These are phyloP conservation scores for Diutina siamensis DNA, from an alignment of 1,139 yeast genomes.

Conservation along the genomic window DNA sequence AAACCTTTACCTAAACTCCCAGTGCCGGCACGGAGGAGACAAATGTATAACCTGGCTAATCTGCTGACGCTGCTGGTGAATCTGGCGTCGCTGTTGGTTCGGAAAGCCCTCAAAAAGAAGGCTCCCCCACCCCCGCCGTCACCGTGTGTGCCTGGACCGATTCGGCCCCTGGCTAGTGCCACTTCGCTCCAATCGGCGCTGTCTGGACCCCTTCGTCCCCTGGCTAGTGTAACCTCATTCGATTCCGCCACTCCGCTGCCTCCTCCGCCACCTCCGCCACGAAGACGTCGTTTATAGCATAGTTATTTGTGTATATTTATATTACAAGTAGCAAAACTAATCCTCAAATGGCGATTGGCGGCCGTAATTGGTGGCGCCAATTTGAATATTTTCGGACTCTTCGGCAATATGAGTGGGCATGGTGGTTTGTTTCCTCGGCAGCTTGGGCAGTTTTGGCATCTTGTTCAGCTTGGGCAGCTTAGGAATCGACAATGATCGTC, in stretches of 20 bases:
- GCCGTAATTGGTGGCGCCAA: not conserved
- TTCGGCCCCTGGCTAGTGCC: too few relatives aligned
- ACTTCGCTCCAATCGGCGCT: too few relatives aligned
- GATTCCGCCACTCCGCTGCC: too few relatives aligned
- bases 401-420: not conserved
- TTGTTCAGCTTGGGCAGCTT: not conserved
- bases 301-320: too few relatives aligned
- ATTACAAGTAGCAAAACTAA: too few relatives aligned
- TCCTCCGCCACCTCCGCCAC: not conserved
- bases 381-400: not conserved
- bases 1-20: constrained; percentile 9
- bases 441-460: not conserved
- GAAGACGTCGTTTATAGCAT: not conserved
- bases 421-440: not conserved
- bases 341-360: not conserved
- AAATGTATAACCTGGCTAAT: constrained; percentile 11
- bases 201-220: too few relatives aligned
- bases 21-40: constrained; percentile 7
- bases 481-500: not conserved
- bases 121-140: constrained; percentile 34
- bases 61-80: constrained; percentile 1
- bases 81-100: constrained; percentile 8
- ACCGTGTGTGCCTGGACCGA: too few relatives aligned
- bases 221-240: too few relatives aligned
- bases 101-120: constrained; percentile 22